phyloP scores from a whole-genome alignment of 2,329 filamentous ascomycete species.

The Fusarium sp. region DNA sequence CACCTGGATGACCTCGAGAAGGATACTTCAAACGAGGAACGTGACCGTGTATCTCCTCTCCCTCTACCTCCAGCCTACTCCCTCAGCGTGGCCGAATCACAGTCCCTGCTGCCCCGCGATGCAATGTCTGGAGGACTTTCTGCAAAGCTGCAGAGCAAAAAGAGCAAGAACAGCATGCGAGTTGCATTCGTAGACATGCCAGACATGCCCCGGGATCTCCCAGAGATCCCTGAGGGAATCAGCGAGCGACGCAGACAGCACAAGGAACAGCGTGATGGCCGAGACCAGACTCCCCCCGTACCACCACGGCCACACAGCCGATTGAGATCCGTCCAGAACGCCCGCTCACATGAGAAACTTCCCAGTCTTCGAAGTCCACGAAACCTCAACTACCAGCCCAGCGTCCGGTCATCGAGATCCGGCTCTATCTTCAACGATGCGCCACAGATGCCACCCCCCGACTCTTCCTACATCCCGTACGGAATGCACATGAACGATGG shows the following conservation, averaged over 20 bases:
- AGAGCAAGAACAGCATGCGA: slow-evolving; percentile 47
- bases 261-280: slow-evolving; percentile 42
- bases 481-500: slow-evolving; percentile 52
- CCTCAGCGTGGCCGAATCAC: slow-evolving; percentile 19
- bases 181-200: slow-evolving; percentile 49
- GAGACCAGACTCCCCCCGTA: slow-evolving; percentile 28
- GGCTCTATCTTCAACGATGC: slow-evolving; percentile 68
- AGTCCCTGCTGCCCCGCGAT: slow-evolving; percentile 29
- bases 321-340: slow-evolving; percentile 39
- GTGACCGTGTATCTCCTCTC: slow-evolving; percentile 13
- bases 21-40: slow-evolving; percentile 4
- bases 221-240: slow-evolving; percentile 64
- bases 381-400: slow-evolving; percentile 62
- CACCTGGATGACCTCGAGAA: slow-evolving; percentile 14
- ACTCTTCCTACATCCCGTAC: slow-evolving; percentile 72
- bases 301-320: slow-evolving; percentile 31
- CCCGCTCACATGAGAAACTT: slow-evolving; percentile 55
- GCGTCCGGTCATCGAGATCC: slow-evolving; percentile 60
- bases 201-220: slow-evolving; percentile 56
- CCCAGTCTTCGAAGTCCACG: slow-evolving; percentile 58
- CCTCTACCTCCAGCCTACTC: slow-evolving; percentile 26
- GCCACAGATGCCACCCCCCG: slow-evolving; percentile 70
- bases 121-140: slow-evolving; percentile 44
- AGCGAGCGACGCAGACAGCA: slow-evolving; percentile 52
- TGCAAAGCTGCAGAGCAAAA: slow-evolving; percentile 64